Base-by-base conservation (phyloP, 768 basidiomycete genomes). In the Rhizopogon rudus region DNA sequence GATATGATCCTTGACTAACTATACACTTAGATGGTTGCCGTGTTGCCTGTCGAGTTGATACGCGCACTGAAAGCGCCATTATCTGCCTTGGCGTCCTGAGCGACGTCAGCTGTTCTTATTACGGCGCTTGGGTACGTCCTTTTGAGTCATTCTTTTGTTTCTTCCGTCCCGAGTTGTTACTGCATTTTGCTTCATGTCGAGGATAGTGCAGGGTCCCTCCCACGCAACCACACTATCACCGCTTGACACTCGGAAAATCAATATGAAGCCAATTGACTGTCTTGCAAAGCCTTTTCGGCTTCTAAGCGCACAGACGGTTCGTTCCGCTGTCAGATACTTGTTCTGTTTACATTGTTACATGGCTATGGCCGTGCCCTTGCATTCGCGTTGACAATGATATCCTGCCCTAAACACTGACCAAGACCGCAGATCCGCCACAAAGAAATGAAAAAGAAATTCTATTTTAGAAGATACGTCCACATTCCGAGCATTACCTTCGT, bases 321-420 rank as follows among this genome's bases (percentile, higher is more conserved):
- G 84, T 87, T 87, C 84, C 75, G 82, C 73, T 86, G 84, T 83
- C 84, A 68, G 60, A 76, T 70, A 77, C 48, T 12, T 60, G n/a
- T 31, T 7, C 14, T 31, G 16, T 51, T 10, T 29, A 31, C 31
- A 33, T 33, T 35, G 5, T 53, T 37, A 48, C 14, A 29, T 8
- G 29, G 46, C 43, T 12, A 31, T 14, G 31, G 9, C 37, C 51
- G 5, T 17, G 40, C 3, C 12, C 31, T n/a, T 39, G 22, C 17
- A 9, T 9, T 22, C 22, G 29, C 56, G 2, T 31, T 10, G 12
- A 17, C 12, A 2, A 13, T 51, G 17, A 8, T 2, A 33, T 55
- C 14, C 31, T 14, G 22, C 37, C 37, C 20, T 37, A 5, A 33
- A 22, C 17, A 20, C 46, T 49, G 48, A 49, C 14, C 33, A 22